phyloP scores from a whole-genome alignment of 495 filamentous ascomycete species.

The Lepidopterella palustris region DNA sequence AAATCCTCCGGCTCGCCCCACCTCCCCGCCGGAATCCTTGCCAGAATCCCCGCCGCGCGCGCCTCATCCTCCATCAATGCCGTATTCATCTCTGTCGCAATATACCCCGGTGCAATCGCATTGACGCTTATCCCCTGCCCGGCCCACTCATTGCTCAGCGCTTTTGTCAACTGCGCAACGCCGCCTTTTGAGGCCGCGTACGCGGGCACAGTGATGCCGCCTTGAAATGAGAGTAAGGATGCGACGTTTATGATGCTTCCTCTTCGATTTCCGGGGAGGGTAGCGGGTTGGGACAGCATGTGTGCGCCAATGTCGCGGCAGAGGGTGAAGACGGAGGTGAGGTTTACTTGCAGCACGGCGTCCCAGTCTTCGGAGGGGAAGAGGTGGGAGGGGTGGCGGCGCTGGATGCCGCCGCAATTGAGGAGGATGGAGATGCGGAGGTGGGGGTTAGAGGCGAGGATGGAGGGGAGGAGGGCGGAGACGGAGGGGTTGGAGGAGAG shows the following conservation, averaged over 20 bases:
- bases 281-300: conserved; percentile 57
- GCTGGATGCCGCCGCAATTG: conserved; percentile 83
- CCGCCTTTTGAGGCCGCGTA: conserved; percentile 89
- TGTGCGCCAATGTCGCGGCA: conserved; percentile 81
- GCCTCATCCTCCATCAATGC: conserved; percentile 68
- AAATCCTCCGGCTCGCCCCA: conserved; percentile 90
- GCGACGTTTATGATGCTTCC: conserved; percentile 85
- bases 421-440: conserved; percentile 62
- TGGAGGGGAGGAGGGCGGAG: conserved; percentile 50
- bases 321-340: conserved; percentile 73
- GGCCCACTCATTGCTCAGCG: conserved; percentile 82
- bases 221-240: conserved; percentile 80
- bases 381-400: conserved; percentile 64
- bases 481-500: conserved; percentile 59
- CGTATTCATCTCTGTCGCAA: conserved; percentile 87
- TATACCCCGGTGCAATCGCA: conserved; percentile 57
- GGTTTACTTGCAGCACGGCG: conserved; percentile 80
- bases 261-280: conserved; percentile 48
- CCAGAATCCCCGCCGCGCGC: conserved; percentile 66
- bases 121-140: conserved; percentile 55
- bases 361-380: conserved; percentile 84
- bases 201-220: conserved; percentile 82
- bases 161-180: conserved; percentile 80
- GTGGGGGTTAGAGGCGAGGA: conserved; percentile 53
- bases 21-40: conserved; percentile 74